Conservation (phyloP, 805 yeast species). For the Cyberlindnera euphorbiiphila region DNA sequence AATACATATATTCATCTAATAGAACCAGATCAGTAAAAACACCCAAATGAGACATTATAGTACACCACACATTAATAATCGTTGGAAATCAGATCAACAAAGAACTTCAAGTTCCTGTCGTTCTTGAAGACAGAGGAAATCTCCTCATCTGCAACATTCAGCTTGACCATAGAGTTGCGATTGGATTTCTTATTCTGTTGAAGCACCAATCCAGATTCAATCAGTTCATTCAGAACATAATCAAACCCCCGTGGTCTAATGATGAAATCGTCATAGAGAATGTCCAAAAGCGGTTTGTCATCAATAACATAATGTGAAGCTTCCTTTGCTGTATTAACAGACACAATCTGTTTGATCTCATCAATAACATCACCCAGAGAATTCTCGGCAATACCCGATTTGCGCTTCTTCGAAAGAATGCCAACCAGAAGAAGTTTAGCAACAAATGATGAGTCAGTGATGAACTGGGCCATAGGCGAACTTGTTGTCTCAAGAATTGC, state of each 20-base stretch:
- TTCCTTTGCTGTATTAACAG: slow-evolving; percentile 33
- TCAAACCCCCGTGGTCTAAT: slow-evolving; percentile 58
- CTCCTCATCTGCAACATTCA: slow-evolving; percentile 71
- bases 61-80: not conserved
- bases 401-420: slow-evolving; percentile 55
- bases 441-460: slow-evolving; percentile 59
- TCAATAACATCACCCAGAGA: slow-evolving; percentile 74
- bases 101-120: slow-evolving; percentile 41
- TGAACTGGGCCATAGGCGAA: slow-evolving; percentile 62
- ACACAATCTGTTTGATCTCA: slow-evolving; percentile 57
- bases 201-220: slow-evolving; percentile 72
- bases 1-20: no score
- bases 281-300: slow-evolving; percentile 31
- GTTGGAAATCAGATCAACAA: slow-evolving; percentile 11
- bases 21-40: not conserved
- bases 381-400: slow-evolving; percentile 69
- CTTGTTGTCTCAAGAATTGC: slow-evolving; percentile 78
- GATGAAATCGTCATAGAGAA: slow-evolving; percentile 33
- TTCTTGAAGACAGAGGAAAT: slow-evolving; percentile 53
- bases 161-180: slow-evolving; percentile 56
- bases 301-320: slow-evolving; percentile 28
- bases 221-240: slow-evolving; percentile 60
- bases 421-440: slow-evolving; percentile 73
- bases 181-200: slow-evolving; percentile 66
- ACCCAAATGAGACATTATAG: not conserved